Evolutionary conservation across 1,139 yeast species (phyloP).

Genomic region (Spencermartinsiella ligniputridi): DNA sequence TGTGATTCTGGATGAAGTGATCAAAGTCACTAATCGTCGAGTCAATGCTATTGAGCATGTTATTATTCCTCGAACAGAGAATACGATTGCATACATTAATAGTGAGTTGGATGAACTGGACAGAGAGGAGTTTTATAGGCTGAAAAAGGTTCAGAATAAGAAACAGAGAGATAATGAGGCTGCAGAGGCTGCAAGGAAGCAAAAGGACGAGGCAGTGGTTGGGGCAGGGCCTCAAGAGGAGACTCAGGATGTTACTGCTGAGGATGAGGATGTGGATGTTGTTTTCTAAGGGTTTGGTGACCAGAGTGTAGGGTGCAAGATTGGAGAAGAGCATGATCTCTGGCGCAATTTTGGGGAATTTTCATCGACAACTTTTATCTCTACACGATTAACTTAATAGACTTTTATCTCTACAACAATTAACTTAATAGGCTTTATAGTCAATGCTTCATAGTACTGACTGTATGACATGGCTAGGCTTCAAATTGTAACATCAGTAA

Average conservation of each 20-base stretch:
- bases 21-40: conserved; percentile 95
- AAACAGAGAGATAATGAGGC: conserved; percentile 75
- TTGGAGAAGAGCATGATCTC: no score
- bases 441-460: no score
- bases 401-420: no score
- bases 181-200: conserved; percentile 47
- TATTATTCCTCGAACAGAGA: conserved; percentile 94
- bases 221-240: conserved; percentile 11
- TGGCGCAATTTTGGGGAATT: no score
- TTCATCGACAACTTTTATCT: no score
- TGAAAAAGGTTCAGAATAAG: conserved; percentile 95
- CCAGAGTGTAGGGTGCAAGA: no score
- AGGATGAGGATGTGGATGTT: conserved; percentile 14
- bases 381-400: no score
- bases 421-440: no score
- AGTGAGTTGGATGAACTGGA: conserved; percentile 96
- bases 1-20: conserved; percentile 93
- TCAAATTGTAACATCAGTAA: no score
- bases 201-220: conserved; percentile 14
- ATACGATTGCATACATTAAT: conserved; percentile 86
- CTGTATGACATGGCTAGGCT: no score
- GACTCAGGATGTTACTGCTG: conserved; percentile 5
- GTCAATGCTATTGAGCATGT: conserved; percentile 99
- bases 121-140: conserved; percentile 94
- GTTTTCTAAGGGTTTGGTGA: conserved; percentile 8